These are phyloP conservation scores for Aspergillus ibericus DNA, from an alignment of 2,329 filamentous ascomycete species.

Conservation along the genomic window DNA sequence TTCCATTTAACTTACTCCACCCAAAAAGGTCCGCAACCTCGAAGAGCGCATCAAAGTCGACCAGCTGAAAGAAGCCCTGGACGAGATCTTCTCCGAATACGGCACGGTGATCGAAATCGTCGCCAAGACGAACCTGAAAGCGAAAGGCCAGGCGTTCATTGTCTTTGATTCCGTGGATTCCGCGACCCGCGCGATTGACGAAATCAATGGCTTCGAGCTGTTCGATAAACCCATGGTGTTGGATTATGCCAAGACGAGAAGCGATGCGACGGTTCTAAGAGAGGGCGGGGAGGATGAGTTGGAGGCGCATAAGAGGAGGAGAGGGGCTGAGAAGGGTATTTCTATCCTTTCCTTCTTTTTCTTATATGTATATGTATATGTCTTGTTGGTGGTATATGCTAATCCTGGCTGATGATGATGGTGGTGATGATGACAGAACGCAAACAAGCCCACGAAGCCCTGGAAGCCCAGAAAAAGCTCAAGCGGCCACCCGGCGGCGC, in stretches of 20 bases:
- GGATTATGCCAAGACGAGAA: constrained; percentile 76
- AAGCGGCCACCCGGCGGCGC: constrained; percentile 60
- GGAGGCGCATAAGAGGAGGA: constrained; percentile 79
- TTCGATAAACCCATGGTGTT: constrained; percentile 89
- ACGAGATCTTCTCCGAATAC: constrained; percentile 82
- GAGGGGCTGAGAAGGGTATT: constrained; percentile 90
- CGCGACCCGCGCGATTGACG: constrained; percentile 79
- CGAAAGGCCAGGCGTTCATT: constrained; percentile 93
- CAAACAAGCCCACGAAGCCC: constrained; percentile 80
- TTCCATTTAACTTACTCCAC: constrained; percentile 13
- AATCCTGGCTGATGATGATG: neutral
- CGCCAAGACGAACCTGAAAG: constrained; percentile 84
- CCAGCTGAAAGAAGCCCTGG: constrained; percentile 69
- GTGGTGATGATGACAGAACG: constrained; percentile 50
- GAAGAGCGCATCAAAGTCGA: constrained; percentile 89
- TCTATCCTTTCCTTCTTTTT: constrained; percentile 12
- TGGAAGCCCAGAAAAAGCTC: constrained; percentile 73
- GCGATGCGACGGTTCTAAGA: constrained; percentile 80
- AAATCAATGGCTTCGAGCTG: constrained; percentile 87
- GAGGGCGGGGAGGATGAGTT: constrained; percentile 77
- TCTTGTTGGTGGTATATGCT: neutral
- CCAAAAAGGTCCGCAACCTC: constrained; percentile 68
- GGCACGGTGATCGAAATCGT: constrained; percentile 82
- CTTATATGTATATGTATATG: neutral
- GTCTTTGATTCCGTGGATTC: constrained; percentile 81